Evolutionary conservation across 805 yeast species (phyloP).

Genomic region (Ascoidea tarda): DNA sequence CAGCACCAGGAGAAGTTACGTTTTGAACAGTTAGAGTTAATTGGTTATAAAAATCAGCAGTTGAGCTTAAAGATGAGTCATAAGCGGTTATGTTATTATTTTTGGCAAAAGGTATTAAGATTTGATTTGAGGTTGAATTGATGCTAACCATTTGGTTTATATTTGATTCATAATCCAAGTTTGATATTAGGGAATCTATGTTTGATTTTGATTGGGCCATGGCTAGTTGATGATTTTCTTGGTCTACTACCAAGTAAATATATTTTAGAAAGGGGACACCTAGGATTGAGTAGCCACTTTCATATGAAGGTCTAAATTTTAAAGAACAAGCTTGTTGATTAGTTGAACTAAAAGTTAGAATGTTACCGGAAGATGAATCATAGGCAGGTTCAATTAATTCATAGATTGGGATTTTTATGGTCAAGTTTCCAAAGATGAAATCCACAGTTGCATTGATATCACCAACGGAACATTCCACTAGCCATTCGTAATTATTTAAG

Average conservation of each 20-base stretch:
- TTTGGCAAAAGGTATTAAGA: not conserved
- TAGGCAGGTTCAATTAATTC: constrained; percentile 29
- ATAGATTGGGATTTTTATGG: constrained; percentile 33
- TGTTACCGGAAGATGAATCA: constrained; percentile 17
- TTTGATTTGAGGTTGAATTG: not conserved
- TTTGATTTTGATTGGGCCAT: constrained; percentile 31
- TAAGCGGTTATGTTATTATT: not conserved
- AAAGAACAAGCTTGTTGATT: constrained; percentile 47
- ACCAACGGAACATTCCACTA: constrained; percentile 44
- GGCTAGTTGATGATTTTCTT: constrained; percentile 40
- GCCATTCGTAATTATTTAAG: constrained; percentile 34
- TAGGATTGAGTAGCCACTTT: constrained; percentile 34
- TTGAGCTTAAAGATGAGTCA: not conserved
- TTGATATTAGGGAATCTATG: not conserved
- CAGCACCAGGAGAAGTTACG: not conserved
- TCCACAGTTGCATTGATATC: constrained; percentile 33
- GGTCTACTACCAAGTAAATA: constrained; percentile 49
- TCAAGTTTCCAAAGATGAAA: constrained; percentile 37
- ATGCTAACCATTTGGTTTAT: not conserved
- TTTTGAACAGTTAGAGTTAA: not conserved
- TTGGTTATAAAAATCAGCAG: not conserved
- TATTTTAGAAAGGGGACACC: constrained; percentile 45
- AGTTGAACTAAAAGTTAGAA: constrained; percentile 29
- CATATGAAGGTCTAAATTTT: constrained; percentile 31
- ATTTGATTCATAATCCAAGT: not conserved